Conservation (phyloP, 805 yeast genomes). For the Komagataella kurtzmanii region DNA sequence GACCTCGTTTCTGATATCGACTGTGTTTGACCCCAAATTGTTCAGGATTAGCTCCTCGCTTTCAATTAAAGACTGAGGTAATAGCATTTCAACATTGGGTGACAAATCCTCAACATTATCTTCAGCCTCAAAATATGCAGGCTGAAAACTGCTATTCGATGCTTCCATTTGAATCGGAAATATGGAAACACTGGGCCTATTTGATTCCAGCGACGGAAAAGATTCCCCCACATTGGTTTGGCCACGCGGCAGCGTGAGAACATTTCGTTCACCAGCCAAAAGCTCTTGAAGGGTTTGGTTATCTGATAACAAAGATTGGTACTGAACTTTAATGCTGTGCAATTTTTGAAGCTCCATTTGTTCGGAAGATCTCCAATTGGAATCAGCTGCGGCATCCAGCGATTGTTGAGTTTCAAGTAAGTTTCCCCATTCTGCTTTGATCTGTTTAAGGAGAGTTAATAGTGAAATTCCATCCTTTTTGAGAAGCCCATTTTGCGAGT, state of each 20-base stretch:
- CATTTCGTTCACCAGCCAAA: background rate
- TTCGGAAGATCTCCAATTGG: constrained; percentile 25
- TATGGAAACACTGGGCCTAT: background rate
- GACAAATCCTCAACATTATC: background rate
- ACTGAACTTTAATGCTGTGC: constrained; percentile 11
- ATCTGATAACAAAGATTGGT: constrained; percentile 6
- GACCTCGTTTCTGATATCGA: background rate
- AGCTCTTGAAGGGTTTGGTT: constrained; percentile 4
- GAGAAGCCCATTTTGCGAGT: constrained; percentile 15
- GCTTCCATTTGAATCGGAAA: background rate
- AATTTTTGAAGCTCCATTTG: constrained; percentile 20
- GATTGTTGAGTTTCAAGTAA: constrained; percentile 15
- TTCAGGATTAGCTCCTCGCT: constrained; percentile 8
- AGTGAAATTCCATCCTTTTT: constrained; percentile 13
- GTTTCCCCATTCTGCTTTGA: constrained; percentile 18
- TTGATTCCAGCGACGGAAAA: background rate
- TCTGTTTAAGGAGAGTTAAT: constrained; percentile 9
- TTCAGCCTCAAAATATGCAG: background rate
- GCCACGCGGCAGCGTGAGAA: background rate
- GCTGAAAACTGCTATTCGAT: background rate
- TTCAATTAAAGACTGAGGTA: constrained; percentile 18
- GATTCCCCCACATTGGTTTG: background rate
- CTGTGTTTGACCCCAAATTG: background rate
- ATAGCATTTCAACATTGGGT: constrained; percentile 10
- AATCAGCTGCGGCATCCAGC: constrained; percentile 20